Evolutionary conservation across 257 asterid genomes (phyloP), one percentile per base, ranked within the genome.

Genomic region (Plantago elongata): DNA sequence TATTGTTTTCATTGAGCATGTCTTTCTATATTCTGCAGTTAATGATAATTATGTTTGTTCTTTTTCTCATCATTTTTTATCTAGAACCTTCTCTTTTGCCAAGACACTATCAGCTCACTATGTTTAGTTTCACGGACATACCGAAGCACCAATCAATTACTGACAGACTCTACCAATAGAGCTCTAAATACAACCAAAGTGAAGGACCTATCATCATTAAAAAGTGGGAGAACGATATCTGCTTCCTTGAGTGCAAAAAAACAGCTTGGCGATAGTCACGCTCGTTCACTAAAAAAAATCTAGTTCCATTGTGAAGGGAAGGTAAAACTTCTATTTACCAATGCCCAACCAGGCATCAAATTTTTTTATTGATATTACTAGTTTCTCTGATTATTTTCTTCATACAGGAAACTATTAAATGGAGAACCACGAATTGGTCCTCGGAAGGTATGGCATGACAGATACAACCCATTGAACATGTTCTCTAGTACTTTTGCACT

Each of bases 21-120:
- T 67, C 48, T 18, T 50, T 56, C 45, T 56, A 14, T 11, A 56
- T 66, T 40, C 55, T 38, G 22, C 44, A 44, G 4, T 22, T 46
- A 51, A 0, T 61, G 42, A 44, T 52, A 38, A 11, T 48, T 34
- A 22, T 2, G 27, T 22, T 22, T 22, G 27, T 48, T 66, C 49
- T 62, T 15, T 64, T 45, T 27, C 27, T 22, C 27, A 22, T 2
- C 27, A 22, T 55, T 22, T 44, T 71, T 40, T 52, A 60, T 71
- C 69, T 48, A 92, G 98, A 88, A 83, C 57, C 85, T 95, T 60
- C 61, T 27, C 50, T 70, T 84, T 75, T 92, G 95, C 74, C 87
- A 75, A 80, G 98, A 84, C 70, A 78, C 93, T 37, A 63, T 88
- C 54, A 81, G 84, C 70, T 74, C 77, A 42, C 60, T 83, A 67